Evolutionary conservation across 371 early-diverging fungal species (phyloP), one percentile per base, ranked within the genome.

Genomic region (Actinomucor elegans): DNA sequence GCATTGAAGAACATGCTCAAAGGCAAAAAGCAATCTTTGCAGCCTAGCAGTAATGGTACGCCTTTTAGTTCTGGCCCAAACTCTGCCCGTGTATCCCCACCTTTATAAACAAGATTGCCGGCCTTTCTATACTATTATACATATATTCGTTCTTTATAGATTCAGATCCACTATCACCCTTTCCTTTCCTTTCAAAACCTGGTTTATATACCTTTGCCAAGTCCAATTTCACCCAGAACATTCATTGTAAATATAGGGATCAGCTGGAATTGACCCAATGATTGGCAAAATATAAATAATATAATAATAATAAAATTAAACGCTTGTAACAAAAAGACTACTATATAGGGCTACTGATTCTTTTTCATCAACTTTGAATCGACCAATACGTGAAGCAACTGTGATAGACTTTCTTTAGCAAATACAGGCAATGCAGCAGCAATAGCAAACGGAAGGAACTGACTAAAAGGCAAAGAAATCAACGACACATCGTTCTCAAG

Each of bases 1-100:
- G 90, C 92, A 5, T 74, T 94, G 51, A 91, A 91, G 73, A 91
- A 91, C 59, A 83, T 85, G 61, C 69, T 89, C 11, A 73, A 78
- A 52, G 89, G 87, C n/a, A 83, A 73, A 54, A 55, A 43, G n/a
- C 42, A 48, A 15, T 45, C 38, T 20, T 32, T 28, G 12, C 33
- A 26, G 24, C 14, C 40, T n/a, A 33, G 27, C 10, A 15, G 48
- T 12, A 42, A 32, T 27, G 44, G 44, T 34, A 42, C 44, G 1
- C 44, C 52, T 0, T 26, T 26, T 0, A 50, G 40, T 21, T 50
- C 57, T 27, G 44, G 44, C 34, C 37, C 49, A 31, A 55, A 8
- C 32, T 51, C 61, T 40, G 47, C 57, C 31, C 61, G 57, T 24
- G 52, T 57, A 17, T 57, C 63, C 21, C 63, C 62, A 34, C 56